A percentile compares a stretch with the other conserved stretches of the same genome.
phyloP scores from a whole-genome alignment of 805 yeast species.

The Lipomyces sp. region DNA sequence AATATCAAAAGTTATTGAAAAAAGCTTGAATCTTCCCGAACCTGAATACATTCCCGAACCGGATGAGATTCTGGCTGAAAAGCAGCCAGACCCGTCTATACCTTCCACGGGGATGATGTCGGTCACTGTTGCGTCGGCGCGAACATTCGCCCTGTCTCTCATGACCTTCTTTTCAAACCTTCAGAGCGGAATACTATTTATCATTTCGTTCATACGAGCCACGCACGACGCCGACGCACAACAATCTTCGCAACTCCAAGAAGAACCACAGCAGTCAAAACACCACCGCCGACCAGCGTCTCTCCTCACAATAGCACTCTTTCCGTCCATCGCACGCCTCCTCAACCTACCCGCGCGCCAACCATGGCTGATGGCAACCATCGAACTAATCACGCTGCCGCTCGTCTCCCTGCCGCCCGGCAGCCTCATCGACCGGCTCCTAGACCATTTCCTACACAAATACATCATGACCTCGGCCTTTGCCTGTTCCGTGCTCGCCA shows the following conservation, averaged over 20 bases:
- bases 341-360: conserved; percentile 25
- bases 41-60: background rate
- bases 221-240: background rate
- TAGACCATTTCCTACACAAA: conserved; percentile 19
- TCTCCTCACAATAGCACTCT: conserved; percentile 25
- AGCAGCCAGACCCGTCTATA: background rate
- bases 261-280: background rate
- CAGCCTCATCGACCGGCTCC: conserved; percentile 21
- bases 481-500: conserved; percentile 30
- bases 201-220: conserved; percentile 14
- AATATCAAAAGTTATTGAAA: conserved; percentile 33
- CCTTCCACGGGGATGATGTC: background rate
- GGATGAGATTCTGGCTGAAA: background rate
- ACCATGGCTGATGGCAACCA: conserved; percentile 29
- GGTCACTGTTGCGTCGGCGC: background rate
- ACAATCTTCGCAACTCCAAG: background rate
- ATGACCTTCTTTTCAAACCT: conserved; percentile 10
- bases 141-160: background rate
- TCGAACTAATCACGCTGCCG: conserved; percentile 23
- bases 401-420: conserved; percentile 25
- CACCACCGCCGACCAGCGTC: conserved; percentile 4
- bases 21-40: conserved; percentile 12
- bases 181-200: conserved; percentile 18
- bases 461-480: conserved; percentile 21
- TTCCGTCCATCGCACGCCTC: conserved; percentile 25